Evolutionary conservation across 73 alveolate genomes (phyloP), one percentile per base, ranked within the genome.

Genomic region (Paramecium pentaurelia): DNA sequence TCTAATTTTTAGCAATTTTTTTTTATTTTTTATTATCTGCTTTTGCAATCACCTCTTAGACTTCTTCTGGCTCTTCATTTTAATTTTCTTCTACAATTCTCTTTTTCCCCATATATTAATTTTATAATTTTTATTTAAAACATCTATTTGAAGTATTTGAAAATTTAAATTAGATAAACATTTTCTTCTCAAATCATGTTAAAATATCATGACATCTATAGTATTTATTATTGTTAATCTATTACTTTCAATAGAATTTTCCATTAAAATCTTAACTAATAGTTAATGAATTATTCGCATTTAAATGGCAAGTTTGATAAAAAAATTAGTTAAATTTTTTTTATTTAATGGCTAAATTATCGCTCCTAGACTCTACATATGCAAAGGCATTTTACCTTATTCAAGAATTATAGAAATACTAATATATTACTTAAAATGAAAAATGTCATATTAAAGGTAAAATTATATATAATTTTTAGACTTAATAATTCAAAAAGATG

Each of bases 51-150:
- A 34, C 84, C 49, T 64, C 84, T 64, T 28, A 28, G 47, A 64
- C 51, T 64, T 64, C 84, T 28, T 64, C 84, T 28, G 84, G 54
- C 47, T 64, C 84, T 32, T 32, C 47, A 32, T 64, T 34, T 64
- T 64, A 34, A 28, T 28, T 64, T 64, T 64, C 84, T 64, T 64
- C 84, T 28, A 34, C 49, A 64, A 64, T 64, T 20, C 84, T 64
- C 47, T 73, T 73, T 73, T 73, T 73, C 60, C 87, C 87, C 87
- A 73, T 73, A 37, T 73, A 73, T 73, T 73, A 73, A 73, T 73
- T 73, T 73, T 34, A 73, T 73, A 73, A 73, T 37, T 30, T 37
- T 73, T 64, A 64, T 54, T 54, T 54, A 54, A 54, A 54, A 54
- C 70, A 54, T n/a, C 70, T n/a, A 64, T 28, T 34, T 64, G 42